Evolutionary conservation across 805 yeast species (phyloP), one percentile per base, ranked within the genome.

Genomic region (Candida silvicultrix): DNA sequence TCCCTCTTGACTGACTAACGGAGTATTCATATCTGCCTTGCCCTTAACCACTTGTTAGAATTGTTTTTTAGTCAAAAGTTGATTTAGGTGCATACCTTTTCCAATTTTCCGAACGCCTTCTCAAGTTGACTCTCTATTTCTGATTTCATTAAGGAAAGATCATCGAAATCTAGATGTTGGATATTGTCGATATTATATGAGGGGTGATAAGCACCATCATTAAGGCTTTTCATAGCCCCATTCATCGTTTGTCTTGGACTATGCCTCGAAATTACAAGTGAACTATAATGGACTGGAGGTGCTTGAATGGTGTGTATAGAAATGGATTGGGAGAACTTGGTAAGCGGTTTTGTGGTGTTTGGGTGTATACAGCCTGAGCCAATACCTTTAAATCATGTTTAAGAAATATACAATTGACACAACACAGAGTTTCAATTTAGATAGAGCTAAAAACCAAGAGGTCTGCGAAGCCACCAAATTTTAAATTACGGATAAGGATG

Each of bases 1-100:
- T 19, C 97, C 97, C 57, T 92, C 96, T 0, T 56, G 48, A 0
- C 84, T 78, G 2, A 86, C 64, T 47, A 92, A 63, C 0, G 80
- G 70, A 1, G 90, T 81, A 21, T 73, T 62, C 87, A 88, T 81
- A 52, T 77, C 81, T 4, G 71, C 80, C 12, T 70, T 65, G 51
- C 78, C 78, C 47, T 65, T 50, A 7, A 55, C 50, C 22, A 86
- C 67, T n/a, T 44, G 31, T 31, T 4, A 50, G n/a, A 45, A 8
- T 50, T 45, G 2, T 41, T 22, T 16, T 41, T 50, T 7, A 49
- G 47, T 19, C 49, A 48, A 11, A 46, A 44, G 23, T 47, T 52
- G 12, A 40, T 44, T 48, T 14, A n/a, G 34, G 16, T 15, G 32
- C 38, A n/a, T 34, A 35, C 40, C n/a, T 14, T 9, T 11, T 23